phyloP scores from a whole-genome alignment of 805 yeast species.

The Myxozyma udenii region DNA sequence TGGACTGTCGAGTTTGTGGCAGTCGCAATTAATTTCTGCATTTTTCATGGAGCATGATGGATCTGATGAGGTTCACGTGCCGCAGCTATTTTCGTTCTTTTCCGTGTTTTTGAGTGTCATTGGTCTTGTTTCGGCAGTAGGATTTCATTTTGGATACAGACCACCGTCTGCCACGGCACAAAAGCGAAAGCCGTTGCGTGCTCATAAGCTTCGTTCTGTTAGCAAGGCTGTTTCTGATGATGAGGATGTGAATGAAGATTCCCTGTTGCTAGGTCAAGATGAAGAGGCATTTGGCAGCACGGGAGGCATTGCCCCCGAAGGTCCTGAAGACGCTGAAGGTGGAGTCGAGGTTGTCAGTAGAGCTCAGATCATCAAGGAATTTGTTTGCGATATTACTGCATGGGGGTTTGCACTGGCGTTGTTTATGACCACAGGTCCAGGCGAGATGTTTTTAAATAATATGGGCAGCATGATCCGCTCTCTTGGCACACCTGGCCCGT shows the following conservation, averaged over 20 bases:
- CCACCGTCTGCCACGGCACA: not conserved
- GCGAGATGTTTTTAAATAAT: conserved; percentile 80
- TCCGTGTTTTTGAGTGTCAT: conserved; percentile 23
- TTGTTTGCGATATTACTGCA: conserved; percentile 55
- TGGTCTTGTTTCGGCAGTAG: conserved; percentile 23
- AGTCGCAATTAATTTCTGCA: conserved; percentile 54
- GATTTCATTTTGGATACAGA: conserved; percentile 15
- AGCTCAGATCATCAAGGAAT: conserved; percentile 6
- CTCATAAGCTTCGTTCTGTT: not conserved
- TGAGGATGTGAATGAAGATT: not conserved
- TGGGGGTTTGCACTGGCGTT: conserved; percentile 63
- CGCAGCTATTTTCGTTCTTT: conserved; percentile 26
- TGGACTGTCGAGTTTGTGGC: conserved; percentile 76
- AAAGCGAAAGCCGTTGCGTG: not conserved
- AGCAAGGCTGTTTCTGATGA: not conserved
- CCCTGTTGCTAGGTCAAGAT: not conserved
- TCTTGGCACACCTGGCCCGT: conserved; percentile 35
- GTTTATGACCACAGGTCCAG: conserved; percentile 71
- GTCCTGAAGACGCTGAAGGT: not conserved
- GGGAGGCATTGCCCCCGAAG: no score
- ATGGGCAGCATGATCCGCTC: conserved; percentile 67
- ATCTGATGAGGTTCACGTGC: conserved; percentile 19
- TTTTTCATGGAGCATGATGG: conserved; percentile 37
- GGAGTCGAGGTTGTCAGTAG: not conserved
- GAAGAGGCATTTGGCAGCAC: no score